Conservation (phyloP, 306 rosid species). For the Benincasa hispida region DNA sequence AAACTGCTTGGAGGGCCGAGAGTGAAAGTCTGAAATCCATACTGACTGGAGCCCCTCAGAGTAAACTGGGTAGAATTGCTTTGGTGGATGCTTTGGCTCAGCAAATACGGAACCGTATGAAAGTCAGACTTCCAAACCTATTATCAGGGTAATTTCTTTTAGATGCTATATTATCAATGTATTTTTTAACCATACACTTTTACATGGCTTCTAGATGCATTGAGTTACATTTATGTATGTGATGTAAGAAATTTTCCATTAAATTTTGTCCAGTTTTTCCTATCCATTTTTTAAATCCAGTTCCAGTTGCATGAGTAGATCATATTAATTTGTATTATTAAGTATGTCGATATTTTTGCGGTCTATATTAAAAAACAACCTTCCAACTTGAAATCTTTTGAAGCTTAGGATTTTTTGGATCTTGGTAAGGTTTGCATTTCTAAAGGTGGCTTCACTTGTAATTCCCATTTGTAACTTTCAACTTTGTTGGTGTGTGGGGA, state of each 20-base stretch:
- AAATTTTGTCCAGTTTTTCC: neutral
- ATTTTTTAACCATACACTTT: neutral
- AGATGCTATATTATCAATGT: neutral
- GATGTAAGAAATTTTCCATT: neutral
- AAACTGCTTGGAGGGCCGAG: constrained; percentile 99
- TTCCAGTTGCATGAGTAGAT: neutral
- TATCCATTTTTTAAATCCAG: neutral
- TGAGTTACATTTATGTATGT: neutral
- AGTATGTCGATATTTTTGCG: neutral
- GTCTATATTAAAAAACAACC: neutral
- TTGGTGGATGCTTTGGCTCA: constrained; percentile 85
- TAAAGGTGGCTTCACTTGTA: neutral
- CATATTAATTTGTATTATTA: neutral
- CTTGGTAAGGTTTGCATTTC: neutral
- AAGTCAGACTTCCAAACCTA: constrained; percentile 80
- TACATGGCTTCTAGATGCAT: neutral
- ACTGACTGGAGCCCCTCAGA: constrained; percentile 83
- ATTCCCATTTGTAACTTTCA: neutral
- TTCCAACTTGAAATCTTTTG: neutral
- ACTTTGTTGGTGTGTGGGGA: neutral
- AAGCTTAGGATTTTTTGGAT: neutral
- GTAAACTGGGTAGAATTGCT: constrained; percentile 87
- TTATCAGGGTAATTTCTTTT: constrained; percentile 67
- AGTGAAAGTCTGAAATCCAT: constrained; percentile 91
- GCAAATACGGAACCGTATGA: constrained; percentile 86